phyloP scores from a whole-genome alignment of 192 early-diverging fungal species.

The Rhizophagus prolifer region DNA sequence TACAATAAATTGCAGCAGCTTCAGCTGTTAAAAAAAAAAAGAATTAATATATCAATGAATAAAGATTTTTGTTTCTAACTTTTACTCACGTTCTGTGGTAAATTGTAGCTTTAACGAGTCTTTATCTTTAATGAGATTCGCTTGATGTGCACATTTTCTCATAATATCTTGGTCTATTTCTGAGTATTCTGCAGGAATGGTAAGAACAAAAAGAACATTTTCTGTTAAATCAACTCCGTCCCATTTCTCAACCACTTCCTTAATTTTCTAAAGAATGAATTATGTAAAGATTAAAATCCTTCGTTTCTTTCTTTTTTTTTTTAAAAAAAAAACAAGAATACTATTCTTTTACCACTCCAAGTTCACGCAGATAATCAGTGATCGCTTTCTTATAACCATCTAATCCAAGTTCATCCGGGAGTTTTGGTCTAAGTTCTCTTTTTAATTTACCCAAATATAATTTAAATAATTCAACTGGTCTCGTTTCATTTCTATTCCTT shows the following conservation, averaged over 20 bases:
- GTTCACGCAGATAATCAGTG: not conserved
- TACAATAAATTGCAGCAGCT: not conserved
- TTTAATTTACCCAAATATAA: not conserved
- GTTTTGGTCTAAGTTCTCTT: not conserved
- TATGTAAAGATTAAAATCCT: too few relatives aligned
- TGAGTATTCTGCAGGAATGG: constrained; percentile 4
- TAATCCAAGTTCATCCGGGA: not conserved
- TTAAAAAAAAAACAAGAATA: too few relatives aligned
- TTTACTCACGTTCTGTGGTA: constrained; percentile 3
- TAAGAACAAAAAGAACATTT: not conserved
- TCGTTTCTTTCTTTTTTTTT: too few relatives aligned
- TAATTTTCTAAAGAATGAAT: too few relatives aligned
- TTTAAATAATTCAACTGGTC: not conserved
- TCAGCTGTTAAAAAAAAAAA: not conserved
- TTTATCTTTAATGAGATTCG: constrained; percentile 42
- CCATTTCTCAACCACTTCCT: too few relatives aligned
- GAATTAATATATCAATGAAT: too few relatives aligned
- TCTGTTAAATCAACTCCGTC: not conserved
- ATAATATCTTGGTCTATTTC: constrained; percentile 47
- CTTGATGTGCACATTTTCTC: constrained; percentile 49
- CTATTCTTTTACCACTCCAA: not conserved
- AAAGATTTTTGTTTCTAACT: too few relatives aligned
- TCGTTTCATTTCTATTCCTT: not conserved
- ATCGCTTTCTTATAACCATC: not conserved
- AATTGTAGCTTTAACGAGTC: not conserved